Conservation (phyloP, 2,329 filamentous ascomycete species). For the Ophiocordyceps robertsii region DNA sequence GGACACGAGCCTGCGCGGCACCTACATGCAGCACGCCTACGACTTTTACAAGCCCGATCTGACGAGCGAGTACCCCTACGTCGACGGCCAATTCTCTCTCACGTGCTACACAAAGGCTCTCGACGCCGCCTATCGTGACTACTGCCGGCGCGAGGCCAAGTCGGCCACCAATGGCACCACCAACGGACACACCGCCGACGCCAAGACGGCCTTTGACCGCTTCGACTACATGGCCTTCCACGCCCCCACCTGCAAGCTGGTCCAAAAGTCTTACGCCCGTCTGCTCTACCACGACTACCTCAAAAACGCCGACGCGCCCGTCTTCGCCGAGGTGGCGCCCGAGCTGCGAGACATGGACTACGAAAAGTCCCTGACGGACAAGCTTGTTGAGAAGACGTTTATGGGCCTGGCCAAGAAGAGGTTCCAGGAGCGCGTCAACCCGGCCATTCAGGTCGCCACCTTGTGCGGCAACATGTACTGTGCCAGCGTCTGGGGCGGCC, state of each 20-base stretch:
- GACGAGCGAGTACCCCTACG: constrained; percentile 75
- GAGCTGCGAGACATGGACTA: constrained; percentile 71
- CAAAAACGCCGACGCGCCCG: constrained; percentile 48
- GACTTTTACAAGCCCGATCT: constrained; percentile 88
- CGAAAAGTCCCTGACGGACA: constrained; percentile 66
- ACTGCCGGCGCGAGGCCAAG: constrained; percentile 58
- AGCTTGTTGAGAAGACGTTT: constrained; percentile 76
- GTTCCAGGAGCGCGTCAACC: constrained; percentile 64
- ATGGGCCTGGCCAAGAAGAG: constrained; percentile 75
- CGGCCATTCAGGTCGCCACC: constrained; percentile 62
- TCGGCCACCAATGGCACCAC: constrained; percentile 36
- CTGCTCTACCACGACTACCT: constrained; percentile 81
- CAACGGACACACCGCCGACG: constrained; percentile 13
- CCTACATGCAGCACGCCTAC: constrained; percentile 73
- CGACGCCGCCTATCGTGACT: constrained; percentile 69
- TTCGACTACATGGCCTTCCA: constrained; percentile 81
- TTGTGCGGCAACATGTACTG: constrained; percentile 61
- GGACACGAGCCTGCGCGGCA: constrained; percentile 67
- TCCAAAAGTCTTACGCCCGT: constrained; percentile 73
- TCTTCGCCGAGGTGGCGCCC: constrained; percentile 61
- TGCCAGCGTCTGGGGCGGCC: constrained; percentile 62
- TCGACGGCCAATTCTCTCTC: constrained; percentile 73
- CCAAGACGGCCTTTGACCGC: constrained; percentile 57
- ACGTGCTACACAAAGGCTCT: constrained; percentile 73
- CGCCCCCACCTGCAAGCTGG: constrained; percentile 75